Conservation (phyloP, 1,284 basidiomycete species). For the Tremellales sp. region DNA sequence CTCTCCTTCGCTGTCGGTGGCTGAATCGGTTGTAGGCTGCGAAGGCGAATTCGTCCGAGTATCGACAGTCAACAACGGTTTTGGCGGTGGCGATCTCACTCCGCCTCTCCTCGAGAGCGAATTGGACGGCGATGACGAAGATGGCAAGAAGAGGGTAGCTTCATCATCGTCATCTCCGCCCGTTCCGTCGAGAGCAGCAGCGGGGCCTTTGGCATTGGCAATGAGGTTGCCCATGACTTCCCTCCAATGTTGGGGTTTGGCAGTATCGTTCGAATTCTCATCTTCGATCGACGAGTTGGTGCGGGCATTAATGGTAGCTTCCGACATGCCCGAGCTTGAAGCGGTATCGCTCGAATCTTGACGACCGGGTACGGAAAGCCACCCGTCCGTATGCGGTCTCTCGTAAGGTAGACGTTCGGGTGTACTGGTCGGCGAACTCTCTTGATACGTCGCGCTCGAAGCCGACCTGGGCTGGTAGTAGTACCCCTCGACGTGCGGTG, state of each 20-base stretch:
- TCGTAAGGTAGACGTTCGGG: not conserved
- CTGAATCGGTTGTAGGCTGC: slow-evolving; percentile 14
- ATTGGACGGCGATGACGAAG: slow-evolving; percentile 2
- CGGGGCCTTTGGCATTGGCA: slow-evolving; percentile 6
- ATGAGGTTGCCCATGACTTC: slow-evolving; percentile 24
- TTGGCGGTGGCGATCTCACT: slow-evolving; percentile 18
- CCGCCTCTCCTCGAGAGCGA: slow-evolving; percentile 1
- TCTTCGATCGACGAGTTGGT: slow-evolving; percentile 24
- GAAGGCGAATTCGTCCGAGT: slow-evolving; percentile 28
- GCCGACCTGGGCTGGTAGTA: not conserved
- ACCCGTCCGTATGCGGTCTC: slow-evolving; percentile 1
- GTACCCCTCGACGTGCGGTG: slow-evolving; percentile 1
- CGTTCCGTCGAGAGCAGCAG: slow-evolving; percentile 6
- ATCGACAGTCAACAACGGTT: slow-evolving; percentile 31
- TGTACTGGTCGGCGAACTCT: not conserved
- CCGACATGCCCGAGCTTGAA: slow-evolving; percentile 21
- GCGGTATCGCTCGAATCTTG: slow-evolving; percentile 18
- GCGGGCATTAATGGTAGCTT: slow-evolving; percentile 24
- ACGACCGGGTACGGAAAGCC: slow-evolving; percentile 14
- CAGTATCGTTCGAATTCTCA: slow-evolving; percentile 36
- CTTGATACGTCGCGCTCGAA: not conserved
- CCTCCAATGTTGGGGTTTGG: slow-evolving; percentile 32
- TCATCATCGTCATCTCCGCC: slow-evolving; percentile 26
- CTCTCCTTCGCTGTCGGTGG: slow-evolving; percentile 29
- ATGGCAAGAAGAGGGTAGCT: slow-evolving; percentile 35